Conservation (phyloP, 2,329 filamentous ascomycete genomes). For the Hymenoscyphus albidus region DNA sequence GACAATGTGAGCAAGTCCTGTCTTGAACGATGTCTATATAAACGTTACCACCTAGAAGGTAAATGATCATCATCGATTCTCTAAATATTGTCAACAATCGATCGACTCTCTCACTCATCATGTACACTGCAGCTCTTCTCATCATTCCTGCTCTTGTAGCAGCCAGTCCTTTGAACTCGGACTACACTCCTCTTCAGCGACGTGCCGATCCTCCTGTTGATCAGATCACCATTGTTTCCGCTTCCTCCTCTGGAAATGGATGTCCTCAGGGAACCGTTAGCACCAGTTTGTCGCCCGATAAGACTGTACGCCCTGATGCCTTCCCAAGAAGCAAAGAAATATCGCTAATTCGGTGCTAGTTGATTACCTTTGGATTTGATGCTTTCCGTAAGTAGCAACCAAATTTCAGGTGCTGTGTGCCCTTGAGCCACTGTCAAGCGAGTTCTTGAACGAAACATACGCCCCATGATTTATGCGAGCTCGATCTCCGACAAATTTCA, state of each 20-base stretch:
- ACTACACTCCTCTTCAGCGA: constrained; percentile 8
- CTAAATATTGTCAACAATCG: constrained; percentile 4
- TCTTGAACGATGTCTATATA: constrained; percentile 16
- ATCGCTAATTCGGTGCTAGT: neutral
- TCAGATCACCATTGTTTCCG: constrained; percentile 18
- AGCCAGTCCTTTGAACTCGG: constrained; percentile 13
- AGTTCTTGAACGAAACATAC: neutral
- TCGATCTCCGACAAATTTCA: neutral
- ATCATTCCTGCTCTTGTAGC: constrained; percentile 20
- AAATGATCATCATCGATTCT: constrained; percentile 7
- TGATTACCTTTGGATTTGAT: constrained; percentile 20
- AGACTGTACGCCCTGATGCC: constrained; percentile 12
- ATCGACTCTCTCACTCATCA: constrained; percentile 12
- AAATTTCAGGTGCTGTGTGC: neutral
- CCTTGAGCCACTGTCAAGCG: neutral
- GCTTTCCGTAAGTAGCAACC: constrained; percentile 13
- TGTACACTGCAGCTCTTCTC: constrained; percentile 18
- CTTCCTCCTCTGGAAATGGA: constrained; percentile 21
- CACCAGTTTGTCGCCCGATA: constrained; percentile 17
- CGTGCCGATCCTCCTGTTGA: neutral
- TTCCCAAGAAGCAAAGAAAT: neutral
- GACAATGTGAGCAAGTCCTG: neutral
- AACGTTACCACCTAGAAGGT: constrained; percentile 4
- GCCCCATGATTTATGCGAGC: neutral
- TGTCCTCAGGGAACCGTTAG: constrained; percentile 22